Conservation (phyloP, 2,329 filamentous ascomycete species). For the Laburnicola sp. region DNA sequence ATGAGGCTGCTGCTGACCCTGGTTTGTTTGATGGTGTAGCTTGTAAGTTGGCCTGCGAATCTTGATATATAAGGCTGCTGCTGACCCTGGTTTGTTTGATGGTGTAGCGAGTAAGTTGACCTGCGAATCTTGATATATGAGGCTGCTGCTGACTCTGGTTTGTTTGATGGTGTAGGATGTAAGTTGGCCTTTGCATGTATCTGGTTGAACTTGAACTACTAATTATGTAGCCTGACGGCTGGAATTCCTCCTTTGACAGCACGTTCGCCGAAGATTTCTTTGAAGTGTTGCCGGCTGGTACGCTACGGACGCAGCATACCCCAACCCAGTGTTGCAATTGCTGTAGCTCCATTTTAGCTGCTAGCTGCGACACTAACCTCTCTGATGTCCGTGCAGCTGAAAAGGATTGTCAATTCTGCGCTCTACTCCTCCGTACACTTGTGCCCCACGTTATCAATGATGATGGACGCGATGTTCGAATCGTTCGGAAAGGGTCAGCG, state of each 20-base stretch:
- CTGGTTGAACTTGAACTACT: not conserved
- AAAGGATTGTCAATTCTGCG: conserved; percentile 9
- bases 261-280: conserved; percentile 4
- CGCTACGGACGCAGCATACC: not conserved
- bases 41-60: no score
- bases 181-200: not conserved
- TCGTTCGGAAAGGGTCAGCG: conserved; percentile 5
- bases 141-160: conserved; percentile 6
- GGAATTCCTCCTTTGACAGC: conserved; percentile 4
- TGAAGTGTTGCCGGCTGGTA: not conserved
- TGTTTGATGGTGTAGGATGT: conserved; percentile 8
- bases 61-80: no score
- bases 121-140: no score
- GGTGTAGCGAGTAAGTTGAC: no score
- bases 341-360: conserved; percentile 6
- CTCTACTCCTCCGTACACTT: conserved; percentile 6
- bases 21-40: no score
- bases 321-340: conserved; percentile 7
- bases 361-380: conserved; percentile 4
- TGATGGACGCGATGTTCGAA: not conserved
- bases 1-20: no score
- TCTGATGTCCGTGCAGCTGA: conserved; percentile 4
- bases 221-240: conserved; percentile 5
- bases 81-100: no score
- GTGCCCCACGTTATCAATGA: not conserved